phyloP scores from a whole-genome alignment of 768 basidiomycete genomes.

The Pholiota conissans region DNA sequence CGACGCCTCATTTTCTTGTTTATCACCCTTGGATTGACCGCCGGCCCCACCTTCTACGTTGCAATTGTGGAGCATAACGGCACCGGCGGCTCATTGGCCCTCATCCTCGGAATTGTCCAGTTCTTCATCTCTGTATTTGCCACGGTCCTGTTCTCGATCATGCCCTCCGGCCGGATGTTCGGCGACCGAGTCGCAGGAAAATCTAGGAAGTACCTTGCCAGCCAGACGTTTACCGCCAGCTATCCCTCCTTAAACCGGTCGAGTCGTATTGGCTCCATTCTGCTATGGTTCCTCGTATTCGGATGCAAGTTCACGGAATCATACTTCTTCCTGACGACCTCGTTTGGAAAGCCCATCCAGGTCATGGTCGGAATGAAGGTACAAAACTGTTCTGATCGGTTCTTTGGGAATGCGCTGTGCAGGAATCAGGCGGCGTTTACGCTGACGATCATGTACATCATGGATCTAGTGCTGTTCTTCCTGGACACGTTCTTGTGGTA shows the following conservation, averaged over 20 bases:
- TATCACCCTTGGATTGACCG: slow-evolving; percentile 87
- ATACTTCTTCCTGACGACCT: slow-evolving; percentile 96
- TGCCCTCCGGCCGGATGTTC: slow-evolving; percentile 98
- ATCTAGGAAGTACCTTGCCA: slow-evolving; percentile 94
- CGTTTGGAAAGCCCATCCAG: slow-evolving; percentile 89
- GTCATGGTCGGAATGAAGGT: slow-evolving; percentile 98
- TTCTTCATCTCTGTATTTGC: slow-evolving; percentile 91
- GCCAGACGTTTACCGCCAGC: slow-evolving; percentile 96
- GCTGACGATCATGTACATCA: slow-evolving; percentile 96
- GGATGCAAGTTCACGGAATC: slow-evolving; percentile 96
- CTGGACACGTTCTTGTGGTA: slow-evolving; percentile 99
- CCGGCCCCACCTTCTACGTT: slow-evolving; percentile 93
- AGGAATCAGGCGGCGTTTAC: slow-evolving; percentile 94
- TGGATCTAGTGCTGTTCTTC: slow-evolving; percentile 97
- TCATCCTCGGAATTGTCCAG: slow-evolving; percentile 95
- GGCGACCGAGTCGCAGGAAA: slow-evolving; percentile 97
- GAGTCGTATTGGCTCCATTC: slow-evolving; percentile 75
- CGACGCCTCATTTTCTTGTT: slow-evolving; percentile 88
- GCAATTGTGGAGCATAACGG: slow-evolving; percentile 76
- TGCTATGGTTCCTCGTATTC: slow-evolving; percentile 91
- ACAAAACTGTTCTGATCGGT: slow-evolving; percentile 84
- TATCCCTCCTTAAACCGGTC: slow-evolving; percentile 70
- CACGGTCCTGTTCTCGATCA: slow-evolving; percentile 83
- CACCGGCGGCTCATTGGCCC: slow-evolving; percentile 68
- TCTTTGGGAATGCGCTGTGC: slow-evolving; percentile 84